A percentile compares a stretch with the other conserved stretches of the same genome.
phyloP scores from a whole-genome alignment of 768 basidiomycete genomes.

The Xerocomellus chrysenteron region DNA sequence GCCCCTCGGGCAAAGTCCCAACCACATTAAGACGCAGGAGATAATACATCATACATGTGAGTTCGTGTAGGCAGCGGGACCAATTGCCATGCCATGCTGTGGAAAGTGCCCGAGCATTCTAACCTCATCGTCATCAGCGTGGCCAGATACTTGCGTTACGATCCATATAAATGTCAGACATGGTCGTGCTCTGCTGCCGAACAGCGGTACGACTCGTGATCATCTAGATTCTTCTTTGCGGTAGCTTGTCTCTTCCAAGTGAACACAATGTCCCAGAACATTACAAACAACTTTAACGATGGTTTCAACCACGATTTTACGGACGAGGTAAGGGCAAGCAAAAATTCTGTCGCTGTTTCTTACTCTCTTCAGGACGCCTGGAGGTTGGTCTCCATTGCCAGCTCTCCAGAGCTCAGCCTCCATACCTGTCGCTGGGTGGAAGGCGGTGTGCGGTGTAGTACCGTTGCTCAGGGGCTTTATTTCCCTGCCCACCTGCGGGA shows the following conservation, averaged over 20 bases:
- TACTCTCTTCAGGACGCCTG: conserved; percentile 21
- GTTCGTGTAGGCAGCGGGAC: conserved; percentile 4
- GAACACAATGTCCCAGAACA: conserved; percentile 20
- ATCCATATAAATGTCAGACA: conserved; percentile 20
- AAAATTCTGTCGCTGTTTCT: neutral
- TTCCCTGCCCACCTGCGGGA: conserved; percentile 22
- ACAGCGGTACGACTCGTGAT: neutral
- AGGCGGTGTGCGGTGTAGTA: conserved; percentile 10
- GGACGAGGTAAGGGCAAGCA: conserved; percentile 23
- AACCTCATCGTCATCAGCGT: neutral
- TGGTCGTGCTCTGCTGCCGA: neutral
- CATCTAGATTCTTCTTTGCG: neutral
- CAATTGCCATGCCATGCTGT: conserved; percentile 31
- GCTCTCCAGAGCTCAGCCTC: conserved; percentile 25
- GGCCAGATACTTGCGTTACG: neutral
- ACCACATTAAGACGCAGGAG: conserved; percentile 5
- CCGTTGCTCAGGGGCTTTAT: conserved; percentile 15
- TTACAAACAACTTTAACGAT: conserved; percentile 11
- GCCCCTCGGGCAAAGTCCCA: neutral
- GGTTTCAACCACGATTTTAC: conserved; percentile 32
- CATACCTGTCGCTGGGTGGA: conserved; percentile 27
- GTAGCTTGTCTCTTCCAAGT: neutral
- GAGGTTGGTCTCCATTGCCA: conserved; percentile 27
- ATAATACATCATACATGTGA: conserved; percentile 18
- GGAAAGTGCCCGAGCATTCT: neutral